phyloP scores from a whole-genome alignment of 2,329 filamentous ascomycete genomes.

The Chaetomiaceae sp. region DNA sequence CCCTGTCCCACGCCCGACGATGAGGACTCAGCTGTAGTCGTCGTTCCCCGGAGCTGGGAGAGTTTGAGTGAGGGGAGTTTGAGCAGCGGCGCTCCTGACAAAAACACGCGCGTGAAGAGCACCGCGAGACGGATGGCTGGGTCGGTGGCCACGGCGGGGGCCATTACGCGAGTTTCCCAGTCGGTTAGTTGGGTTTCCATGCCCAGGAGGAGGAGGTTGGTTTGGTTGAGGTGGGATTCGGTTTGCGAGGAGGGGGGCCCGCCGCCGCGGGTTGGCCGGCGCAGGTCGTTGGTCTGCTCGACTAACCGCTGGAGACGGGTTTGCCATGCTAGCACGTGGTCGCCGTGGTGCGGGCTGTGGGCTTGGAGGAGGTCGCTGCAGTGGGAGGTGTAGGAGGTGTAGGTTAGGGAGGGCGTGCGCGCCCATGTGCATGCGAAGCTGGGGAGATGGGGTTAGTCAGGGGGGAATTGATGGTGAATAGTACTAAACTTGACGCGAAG shows the following conservation, averaged over 20 bases:
- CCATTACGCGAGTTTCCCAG: slow-evolving; percentile 36
- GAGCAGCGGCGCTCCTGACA: slow-evolving; percentile 38
- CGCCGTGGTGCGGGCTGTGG: slow-evolving; percentile 34
- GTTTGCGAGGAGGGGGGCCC: slow-evolving; percentile 25
- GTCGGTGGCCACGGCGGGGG: slow-evolving; percentile 24
- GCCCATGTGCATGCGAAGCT: slow-evolving; percentile 40
- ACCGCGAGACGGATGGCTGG: slow-evolving; percentile 32
- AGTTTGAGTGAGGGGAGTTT: slow-evolving; percentile 20
- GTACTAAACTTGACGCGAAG: no score
- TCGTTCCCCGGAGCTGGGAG: not conserved
- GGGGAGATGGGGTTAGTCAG: slow-evolving; percentile 19
- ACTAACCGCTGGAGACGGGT: slow-evolving; percentile 38
- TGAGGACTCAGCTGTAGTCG: no score
- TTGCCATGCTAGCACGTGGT: slow-evolving; percentile 41
- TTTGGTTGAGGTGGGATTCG: slow-evolving; percentile 41
- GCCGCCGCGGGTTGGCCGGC: slow-evolving; percentile 26
- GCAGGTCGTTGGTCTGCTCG: slow-evolving; percentile 35
- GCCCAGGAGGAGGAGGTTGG: slow-evolving; percentile 41
- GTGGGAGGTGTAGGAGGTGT: slow-evolving; percentile 39
- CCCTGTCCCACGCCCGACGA: not conserved
- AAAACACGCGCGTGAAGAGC: slow-evolving; percentile 36
- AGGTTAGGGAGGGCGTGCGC: slow-evolving; percentile 31
- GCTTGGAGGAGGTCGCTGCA: slow-evolving; percentile 43
- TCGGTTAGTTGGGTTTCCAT: slow-evolving; percentile 44
- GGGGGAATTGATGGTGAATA: not conserved